Conservation (phyloP, 768 basidiomycete genomes). For the Sistotremastrum niveocremeum region DNA sequence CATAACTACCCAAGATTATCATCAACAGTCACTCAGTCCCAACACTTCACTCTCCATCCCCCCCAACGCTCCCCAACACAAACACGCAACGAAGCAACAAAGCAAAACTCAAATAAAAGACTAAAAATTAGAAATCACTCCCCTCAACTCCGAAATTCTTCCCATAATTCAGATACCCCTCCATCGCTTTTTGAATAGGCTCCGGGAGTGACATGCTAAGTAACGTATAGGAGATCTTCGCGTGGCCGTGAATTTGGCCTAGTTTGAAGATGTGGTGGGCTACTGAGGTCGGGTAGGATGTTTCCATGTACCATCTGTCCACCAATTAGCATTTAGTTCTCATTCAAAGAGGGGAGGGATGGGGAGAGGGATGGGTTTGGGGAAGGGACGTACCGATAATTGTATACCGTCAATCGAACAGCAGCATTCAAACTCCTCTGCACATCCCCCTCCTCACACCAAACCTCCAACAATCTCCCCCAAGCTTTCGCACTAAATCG, state of each 20-base stretch:
- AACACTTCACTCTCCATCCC: no score
- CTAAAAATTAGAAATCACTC: slow-evolving; percentile 47
- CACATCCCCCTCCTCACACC: slow-evolving; percentile 93
- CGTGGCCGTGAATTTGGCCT: slow-evolving; percentile 83
- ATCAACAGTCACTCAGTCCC: no score
- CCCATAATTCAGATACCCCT: slow-evolving; percentile 81
- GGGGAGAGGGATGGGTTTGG: no score
- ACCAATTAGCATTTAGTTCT: background rate
- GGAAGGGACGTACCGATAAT: slow-evolving; percentile 30
- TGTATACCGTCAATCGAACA: slow-evolving; percentile 86
- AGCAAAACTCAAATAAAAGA: slow-evolving; percentile 1
- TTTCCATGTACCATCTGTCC: slow-evolving; percentile 78
- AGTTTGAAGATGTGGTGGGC: slow-evolving; percentile 88
- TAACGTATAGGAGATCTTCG: slow-evolving; percentile 86
- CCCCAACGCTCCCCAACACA: no score
- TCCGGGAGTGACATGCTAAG: slow-evolving; percentile 91
- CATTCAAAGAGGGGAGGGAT: background rate
- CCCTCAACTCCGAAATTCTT: slow-evolving; percentile 81
- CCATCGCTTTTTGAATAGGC: slow-evolving; percentile 83
- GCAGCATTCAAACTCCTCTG: slow-evolving; percentile 83
- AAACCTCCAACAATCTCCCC: slow-evolving; percentile 88
- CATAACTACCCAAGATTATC: no score
- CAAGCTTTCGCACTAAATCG: slow-evolving; percentile 88
- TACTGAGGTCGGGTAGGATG: slow-evolving; percentile 80
- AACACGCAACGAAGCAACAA: background rate